phyloP scores from a whole-genome alignment of 2,329 filamentous ascomycete species.

The Trichoderma breve region DNA sequence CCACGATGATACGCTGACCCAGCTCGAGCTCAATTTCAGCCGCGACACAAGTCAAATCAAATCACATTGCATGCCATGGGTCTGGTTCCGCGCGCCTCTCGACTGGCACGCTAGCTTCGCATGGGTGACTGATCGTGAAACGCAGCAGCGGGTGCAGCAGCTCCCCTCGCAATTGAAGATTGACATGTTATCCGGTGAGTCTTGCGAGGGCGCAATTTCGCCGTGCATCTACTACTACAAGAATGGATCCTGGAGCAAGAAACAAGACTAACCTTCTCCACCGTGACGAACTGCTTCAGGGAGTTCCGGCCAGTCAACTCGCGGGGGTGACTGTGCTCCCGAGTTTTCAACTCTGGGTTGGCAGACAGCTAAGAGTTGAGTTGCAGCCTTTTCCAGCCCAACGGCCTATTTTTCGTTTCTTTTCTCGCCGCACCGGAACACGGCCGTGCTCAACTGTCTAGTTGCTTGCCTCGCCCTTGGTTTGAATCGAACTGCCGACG shows the following conservation, averaged over 20 bases:
- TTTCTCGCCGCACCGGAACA: background rate
- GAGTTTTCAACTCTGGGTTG: background rate
- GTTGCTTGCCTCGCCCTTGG: background rate
- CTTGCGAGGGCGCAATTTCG: conserved; percentile 8
- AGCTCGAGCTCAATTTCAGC: conserved; percentile 16
- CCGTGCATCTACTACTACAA: background rate
- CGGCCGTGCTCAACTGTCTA: background rate
- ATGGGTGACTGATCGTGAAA: conserved; percentile 15
- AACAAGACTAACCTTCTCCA: background rate
- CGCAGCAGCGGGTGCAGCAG: conserved; percentile 9
- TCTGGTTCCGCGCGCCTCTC: conserved; percentile 13
- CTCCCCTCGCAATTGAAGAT: conserved; percentile 7
- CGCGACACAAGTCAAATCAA: background rate
- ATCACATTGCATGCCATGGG: conserved; percentile 11
- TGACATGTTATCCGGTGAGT: background rate
- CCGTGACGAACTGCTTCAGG: background rate
- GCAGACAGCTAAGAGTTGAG: background rate
- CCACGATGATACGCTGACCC: conserved; percentile 18
- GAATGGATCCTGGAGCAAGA: background rate
- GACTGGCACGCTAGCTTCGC: background rate
- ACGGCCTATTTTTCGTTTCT: background rate
- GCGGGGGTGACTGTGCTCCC: background rate
- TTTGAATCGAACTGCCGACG: background rate
- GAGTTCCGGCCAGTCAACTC: background rate
- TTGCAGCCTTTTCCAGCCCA: background rate